Base-by-base conservation (phyloP, 352 stramenopile species). In the Globisporangium heterothallicum region DNA sequence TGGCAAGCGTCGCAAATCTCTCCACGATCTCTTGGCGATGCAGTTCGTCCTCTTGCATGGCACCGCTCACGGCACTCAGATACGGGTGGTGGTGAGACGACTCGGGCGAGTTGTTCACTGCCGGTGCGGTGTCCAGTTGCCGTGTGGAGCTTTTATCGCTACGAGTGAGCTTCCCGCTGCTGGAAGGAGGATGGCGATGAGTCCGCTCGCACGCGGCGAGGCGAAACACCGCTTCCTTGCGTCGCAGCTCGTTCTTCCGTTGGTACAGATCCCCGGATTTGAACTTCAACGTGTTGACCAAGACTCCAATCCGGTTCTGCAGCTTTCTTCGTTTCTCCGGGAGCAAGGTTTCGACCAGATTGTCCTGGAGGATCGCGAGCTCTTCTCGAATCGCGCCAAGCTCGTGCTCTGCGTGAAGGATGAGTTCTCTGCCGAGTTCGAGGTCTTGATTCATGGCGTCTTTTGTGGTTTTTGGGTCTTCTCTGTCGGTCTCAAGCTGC, bases 181-280 rank as follows among this genome's bases (percentile, higher is more conserved):
- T 10, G 7, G n/a, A n/a, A n/a, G n/a, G n/a, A n/a, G n/a, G n/a
- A n/a, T n/a, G n/a, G n/a, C n/a, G n/a, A n/a, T n/a, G n/a, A n/a
- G n/a, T n/a, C n/a, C 50, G 50, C 19, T 63, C 56, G 18, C 50
- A 50, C n/a, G n/a, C n/a, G 3, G 27, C 26, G 24, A 63, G 51
- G 5, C 57, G 70, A 22, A 58, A 74, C n/a, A 72, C 70, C 13
- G 64, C 58, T 43, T 82, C 72, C 32, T 85, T 85, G 24, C 72
- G 70, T 27, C 74, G 77, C 13, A 92, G 62, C 42, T 90, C 77
- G 57, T 92, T 90, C 51, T 68, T 72, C 16, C 82, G 74, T 53
- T 91, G 78, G 46, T 80, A 92, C 16, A 89, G 44, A 29, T 89
- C 79, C 9, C 77, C 82, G 0, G 74, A 78, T 14, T 73, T 71